These are phyloP conservation scores for Saccharomycopsis sp. DNA, from an alignment of 805 yeast species.

Conservation along the genomic window DNA sequence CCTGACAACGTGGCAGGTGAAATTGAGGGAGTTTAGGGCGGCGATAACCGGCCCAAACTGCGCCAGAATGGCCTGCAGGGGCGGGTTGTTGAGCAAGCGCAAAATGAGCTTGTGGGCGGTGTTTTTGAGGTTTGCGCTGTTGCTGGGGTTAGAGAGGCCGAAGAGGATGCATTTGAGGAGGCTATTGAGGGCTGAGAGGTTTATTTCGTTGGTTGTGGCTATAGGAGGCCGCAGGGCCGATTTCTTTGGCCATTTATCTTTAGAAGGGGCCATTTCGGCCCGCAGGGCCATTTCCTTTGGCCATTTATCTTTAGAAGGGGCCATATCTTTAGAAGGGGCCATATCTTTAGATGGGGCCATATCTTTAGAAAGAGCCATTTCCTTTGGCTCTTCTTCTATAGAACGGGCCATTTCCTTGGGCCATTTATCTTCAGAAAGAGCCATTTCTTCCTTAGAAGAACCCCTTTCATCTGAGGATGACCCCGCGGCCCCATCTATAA, in stretches of 20 bases:
- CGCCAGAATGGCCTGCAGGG: background rate
- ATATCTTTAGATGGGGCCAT: too few species aligned
- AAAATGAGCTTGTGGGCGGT: background rate
- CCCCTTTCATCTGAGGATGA: too few species aligned
- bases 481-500: too few species aligned
- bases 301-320: too few species aligned
- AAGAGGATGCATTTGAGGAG: background rate
- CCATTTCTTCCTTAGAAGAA: background rate
- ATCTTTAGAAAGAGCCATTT: too few species aligned
- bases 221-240: too few species aligned
- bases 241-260: too few species aligned
- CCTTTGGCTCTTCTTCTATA: too few species aligned
- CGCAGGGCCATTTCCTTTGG: too few species aligned
- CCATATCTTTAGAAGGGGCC: too few species aligned
- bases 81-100: background rate
- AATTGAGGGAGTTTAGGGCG: background rate
- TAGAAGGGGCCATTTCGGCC: too few species aligned
- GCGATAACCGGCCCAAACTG: background rate
- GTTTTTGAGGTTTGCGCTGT: background rate
- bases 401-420: too few species aligned
- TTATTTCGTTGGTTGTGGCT: background rate
- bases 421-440: background rate
- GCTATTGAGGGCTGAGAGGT: background rate
- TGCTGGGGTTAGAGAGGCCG: background rate
- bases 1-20: background rate